phyloP scores from a whole-genome alignment of 148 eudicot species.

The Suaeda aralocaspica region DNA sequence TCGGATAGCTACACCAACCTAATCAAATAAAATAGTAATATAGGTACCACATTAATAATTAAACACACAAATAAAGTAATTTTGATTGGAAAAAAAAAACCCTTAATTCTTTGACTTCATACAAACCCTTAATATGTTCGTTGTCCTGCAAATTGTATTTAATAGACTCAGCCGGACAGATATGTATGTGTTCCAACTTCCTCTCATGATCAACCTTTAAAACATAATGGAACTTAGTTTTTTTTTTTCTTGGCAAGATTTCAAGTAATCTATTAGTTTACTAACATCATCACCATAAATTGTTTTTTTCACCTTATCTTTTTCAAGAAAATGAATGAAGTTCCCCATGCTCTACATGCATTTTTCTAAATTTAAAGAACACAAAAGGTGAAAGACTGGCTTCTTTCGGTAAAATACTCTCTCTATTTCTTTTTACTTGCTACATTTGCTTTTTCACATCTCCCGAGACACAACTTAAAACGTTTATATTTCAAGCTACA shows the following conservation, averaged over 20 bases:
- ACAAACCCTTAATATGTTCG: neutral
- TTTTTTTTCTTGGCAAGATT: neutral
- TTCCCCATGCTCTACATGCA: neutral
- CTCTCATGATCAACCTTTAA: neutral
- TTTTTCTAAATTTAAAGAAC: neutral
- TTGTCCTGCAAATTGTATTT: neutral
- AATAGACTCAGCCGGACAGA: too few relatives aligned
- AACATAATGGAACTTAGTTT: neutral
- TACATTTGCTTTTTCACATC: too few relatives aligned
- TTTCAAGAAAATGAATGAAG: constrained; percentile 8
- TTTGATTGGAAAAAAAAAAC: neutral
- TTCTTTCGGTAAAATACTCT: too few relatives aligned
- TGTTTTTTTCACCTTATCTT: neutral
- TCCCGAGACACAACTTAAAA: too few relatives aligned
- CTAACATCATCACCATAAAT: neutral
- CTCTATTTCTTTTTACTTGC: too few relatives aligned
- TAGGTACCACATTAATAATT: too few relatives aligned
- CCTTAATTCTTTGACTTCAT: neutral
- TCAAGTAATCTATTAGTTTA: neutral
- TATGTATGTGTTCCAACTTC: neutral
- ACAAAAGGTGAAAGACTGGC: neutral
- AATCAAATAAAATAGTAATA: too few relatives aligned
- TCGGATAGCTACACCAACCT: too few relatives aligned
- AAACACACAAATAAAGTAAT: neutral
- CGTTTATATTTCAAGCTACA: too few relatives aligned